A percentile compares a stretch with the other conserved stretches of the same genome.
Conservation (phyloP, 441 rosid genomes). For the Erodium trifolium region DNA sequence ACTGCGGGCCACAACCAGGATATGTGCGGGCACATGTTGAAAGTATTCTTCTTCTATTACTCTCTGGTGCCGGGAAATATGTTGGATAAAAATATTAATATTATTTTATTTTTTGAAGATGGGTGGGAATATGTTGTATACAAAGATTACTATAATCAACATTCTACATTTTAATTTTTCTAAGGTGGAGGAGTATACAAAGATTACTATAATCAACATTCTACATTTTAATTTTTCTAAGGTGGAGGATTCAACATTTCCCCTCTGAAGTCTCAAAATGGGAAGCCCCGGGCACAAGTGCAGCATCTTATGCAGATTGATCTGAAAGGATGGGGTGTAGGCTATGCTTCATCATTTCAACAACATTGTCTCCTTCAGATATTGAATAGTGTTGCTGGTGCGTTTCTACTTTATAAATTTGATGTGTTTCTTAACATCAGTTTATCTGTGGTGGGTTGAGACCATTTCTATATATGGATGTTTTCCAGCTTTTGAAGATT, state of each 20-base stretch:
- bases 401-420: conserved; percentile 19
- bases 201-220: no score
- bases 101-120: not conserved
- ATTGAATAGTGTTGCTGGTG: conserved; percentile 95
- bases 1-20: conserved; percentile 92
- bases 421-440: not conserved
- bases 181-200: conserved; percentile 62
- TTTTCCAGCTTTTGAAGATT: not conserved
- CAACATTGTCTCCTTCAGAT: conserved; percentile 98
- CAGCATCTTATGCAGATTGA: conserved; percentile 97
- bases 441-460: not conserved
- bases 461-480: not conserved
- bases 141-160: no score
- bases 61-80: not conserved
- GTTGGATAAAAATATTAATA: not conserved
- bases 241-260: conserved; percentile 98
- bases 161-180: conserved; percentile 10
- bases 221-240: conserved; percentile 19
- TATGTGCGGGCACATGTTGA: conserved; percentile 95
- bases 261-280: conserved; percentile 75
- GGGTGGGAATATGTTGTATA: not conserved
- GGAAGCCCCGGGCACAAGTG: conserved; percentile 83
- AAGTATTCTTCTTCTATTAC: conserved; percentile 43
- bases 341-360: conserved; percentile 86
- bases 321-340: conserved; percentile 96